phyloP scores from a whole-genome alignment of 1,284 basidiomycete species.

The Pseudozyma sp. region DNA sequence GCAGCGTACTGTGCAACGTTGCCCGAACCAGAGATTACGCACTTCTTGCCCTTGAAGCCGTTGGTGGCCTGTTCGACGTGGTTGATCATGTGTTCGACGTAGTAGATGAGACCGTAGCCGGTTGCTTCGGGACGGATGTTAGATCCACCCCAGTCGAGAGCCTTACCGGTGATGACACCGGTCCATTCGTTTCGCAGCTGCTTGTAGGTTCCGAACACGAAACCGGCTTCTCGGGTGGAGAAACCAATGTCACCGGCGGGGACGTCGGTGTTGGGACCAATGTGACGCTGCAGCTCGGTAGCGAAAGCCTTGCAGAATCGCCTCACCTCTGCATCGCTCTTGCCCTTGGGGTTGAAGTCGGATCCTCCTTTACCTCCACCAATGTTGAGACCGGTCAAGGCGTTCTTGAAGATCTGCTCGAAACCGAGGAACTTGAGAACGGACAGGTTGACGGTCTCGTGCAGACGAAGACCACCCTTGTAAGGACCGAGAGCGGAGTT shows the following conservation, averaged over 20 bases:
- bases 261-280: conserved; percentile 77
- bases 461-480: conserved; percentile 84
- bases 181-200: conserved; percentile 80
- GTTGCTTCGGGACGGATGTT: conserved; percentile 66
- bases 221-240: conserved; percentile 71
- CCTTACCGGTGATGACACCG: conserved; percentile 83
- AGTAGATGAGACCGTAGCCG: conserved; percentile 82
- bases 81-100: conserved; percentile 76
- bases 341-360: conserved; percentile 86
- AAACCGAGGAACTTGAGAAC: conserved; percentile 88
- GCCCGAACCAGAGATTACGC: conserved; percentile 78
- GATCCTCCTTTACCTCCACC: conserved; percentile 75
- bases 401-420: conserved; percentile 86
- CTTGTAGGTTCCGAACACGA: conserved; percentile 74
- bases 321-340: conserved; percentile 80
- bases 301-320: conserved; percentile 73
- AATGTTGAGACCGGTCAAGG: conserved; percentile 81
- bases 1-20: conserved; percentile 84
- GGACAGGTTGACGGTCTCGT: conserved; percentile 83
- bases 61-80: conserved; percentile 66
- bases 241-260: conserved; percentile 82
- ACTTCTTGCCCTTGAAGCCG: conserved; percentile 73
- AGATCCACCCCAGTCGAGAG: conserved; percentile 75
- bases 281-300: conserved; percentile 58
- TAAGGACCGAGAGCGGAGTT: conserved; percentile 85